Evolutionary conservation across 768 basidiomycete species (phyloP).

Genomic region (Termitomyces sp.): DNA sequence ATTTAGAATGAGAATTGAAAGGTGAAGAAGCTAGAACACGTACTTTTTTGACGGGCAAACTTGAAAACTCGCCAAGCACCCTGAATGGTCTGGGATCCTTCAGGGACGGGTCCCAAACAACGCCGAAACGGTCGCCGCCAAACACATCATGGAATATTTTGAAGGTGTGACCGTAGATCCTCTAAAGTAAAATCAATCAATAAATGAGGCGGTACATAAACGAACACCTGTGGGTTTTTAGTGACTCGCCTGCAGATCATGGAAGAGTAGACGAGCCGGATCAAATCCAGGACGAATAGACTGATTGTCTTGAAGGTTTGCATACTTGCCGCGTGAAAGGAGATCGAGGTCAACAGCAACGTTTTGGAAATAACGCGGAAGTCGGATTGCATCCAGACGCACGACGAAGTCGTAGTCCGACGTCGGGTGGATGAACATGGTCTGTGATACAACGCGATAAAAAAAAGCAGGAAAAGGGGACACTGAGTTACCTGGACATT

Average conservation of each 20-base stretch:
- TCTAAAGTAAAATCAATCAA: slow-evolving; percentile 31
- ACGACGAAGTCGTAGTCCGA: slow-evolving; percentile 85
- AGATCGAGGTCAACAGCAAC: slow-evolving; percentile 44
- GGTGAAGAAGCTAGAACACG: neutral
- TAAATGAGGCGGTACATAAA: slow-evolving; percentile 13
- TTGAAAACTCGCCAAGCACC: slow-evolving; percentile 79
- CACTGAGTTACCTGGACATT: slow-evolving; percentile 51
- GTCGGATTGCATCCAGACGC: slow-evolving; percentile 55
- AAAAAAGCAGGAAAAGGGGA: neutral
- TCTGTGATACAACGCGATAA: slow-evolving; percentile 32
- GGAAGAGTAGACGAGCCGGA: slow-evolving; percentile 49
- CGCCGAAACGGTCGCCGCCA: slow-evolving; percentile 77
- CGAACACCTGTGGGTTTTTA: neutral
- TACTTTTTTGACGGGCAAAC: slow-evolving; percentile 47
- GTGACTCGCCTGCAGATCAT: slow-evolving; percentile 61
- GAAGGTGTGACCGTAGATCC: slow-evolving; percentile 68
- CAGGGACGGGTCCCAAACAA: slow-evolving; percentile 80
- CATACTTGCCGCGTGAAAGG: slow-evolving; percentile 42
- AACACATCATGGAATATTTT: slow-evolving; percentile 81
- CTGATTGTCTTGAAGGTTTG: slow-evolving; percentile 34
- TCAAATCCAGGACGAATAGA: slow-evolving; percentile 41
- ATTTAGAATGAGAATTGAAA: neutral
- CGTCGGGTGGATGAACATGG: slow-evolving; percentile 81
- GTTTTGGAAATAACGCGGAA: slow-evolving; percentile 76
- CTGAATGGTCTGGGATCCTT: slow-evolving; percentile 64